Evolutionary conservation across 768 basidiomycete genomes (phyloP).

Genomic region (Kwoniella sp.): DNA sequence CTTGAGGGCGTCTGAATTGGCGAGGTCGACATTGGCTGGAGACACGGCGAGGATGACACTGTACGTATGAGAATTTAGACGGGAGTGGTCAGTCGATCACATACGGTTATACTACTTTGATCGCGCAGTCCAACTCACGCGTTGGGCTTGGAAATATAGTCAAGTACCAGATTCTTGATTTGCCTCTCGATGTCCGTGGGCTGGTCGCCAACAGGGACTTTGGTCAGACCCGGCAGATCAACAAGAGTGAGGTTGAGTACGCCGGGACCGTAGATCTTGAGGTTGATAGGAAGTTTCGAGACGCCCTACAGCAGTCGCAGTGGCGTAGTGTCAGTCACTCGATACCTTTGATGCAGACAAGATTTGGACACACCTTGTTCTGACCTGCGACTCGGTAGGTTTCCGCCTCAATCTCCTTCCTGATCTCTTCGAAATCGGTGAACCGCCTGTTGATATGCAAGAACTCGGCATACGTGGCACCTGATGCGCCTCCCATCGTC

Average conservation of each 20-base stretch:
- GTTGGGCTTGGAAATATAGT: conserved; percentile 95
- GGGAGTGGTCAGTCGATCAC: background rate
- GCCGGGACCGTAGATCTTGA: conserved; percentile 92
- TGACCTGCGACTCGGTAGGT: conserved; percentile 96
- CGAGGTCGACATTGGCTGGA: conserved; percentile 95
- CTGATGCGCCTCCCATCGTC: conserved; percentile 34
- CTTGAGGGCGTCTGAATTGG: conserved; percentile 97
- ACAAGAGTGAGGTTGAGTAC: conserved; percentile 95
- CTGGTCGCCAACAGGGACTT: conserved; percentile 73
- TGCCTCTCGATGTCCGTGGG: conserved; percentile 97
- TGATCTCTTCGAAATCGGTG: conserved; percentile 92
- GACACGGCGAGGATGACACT: conserved; percentile 97
- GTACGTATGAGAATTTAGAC: background rate
- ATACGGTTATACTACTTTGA: background rate
- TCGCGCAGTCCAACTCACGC: conserved; percentile 65
- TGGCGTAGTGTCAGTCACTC: background rate
- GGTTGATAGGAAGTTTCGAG: conserved; percentile 90
- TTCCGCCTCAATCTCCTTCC: conserved; percentile 96
- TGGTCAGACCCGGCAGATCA: conserved; percentile 94
- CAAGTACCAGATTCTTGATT: conserved; percentile 89
- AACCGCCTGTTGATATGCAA: conserved; percentile 93
- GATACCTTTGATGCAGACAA: too few relatives aligned
- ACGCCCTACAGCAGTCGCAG: conserved; percentile 65
- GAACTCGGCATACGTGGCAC: conserved; percentile 92
- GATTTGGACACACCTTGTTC: conserved; percentile 67